Base-by-base conservation (phyloP, 306 rosid species). In the Rosa lucieae region DNA sequence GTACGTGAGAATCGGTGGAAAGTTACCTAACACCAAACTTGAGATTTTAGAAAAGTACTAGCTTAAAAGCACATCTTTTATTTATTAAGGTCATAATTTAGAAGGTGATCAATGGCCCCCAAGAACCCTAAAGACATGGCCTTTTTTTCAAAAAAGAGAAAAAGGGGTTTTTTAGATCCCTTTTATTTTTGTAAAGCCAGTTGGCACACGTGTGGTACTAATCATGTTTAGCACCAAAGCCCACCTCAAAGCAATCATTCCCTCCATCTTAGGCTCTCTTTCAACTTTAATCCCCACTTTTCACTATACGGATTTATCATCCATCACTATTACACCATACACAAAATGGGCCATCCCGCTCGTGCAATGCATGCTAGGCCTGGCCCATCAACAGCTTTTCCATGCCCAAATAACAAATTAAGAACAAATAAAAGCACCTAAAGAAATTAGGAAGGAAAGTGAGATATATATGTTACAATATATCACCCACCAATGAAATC, bases 191-290 rank as follows among this genome's bases (percentile, higher is more conserved):
- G 79, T 37, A 81, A 85, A 84, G 88, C 92, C 93, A 88, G 94
- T 89, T 92, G 99, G 81, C 89, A 88, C 95, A 89, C 92, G 96
- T 87, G 97, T 85, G 91, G 82, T 77, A 63, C 84, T 92, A 90
- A 95, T 95, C 96, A 95, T 95, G 92, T 82, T 92, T 84, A 91
- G 91, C 99, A 91, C 94, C 87, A 80, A 84, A 85, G 66, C 86
- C 83, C 81, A 77, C 78, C 87, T 67, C 83, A 70, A 77, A 81
- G 88, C 83, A 91, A 93, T 91, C 88, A 91, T 91, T 82, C 89
- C 67, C 69, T 85, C 92, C 91, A 87, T 86, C 88, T 40, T 39
- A 84, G 51, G 18, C 79, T 73, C 77, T 58, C 74, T 73, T 85
- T 70, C 79, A 80, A 59, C 63, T 26, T 12, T 35, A 78, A 58